Base-by-base conservation (phyloP, 345 rosid genomes). In the Citropsis articulata region DNA sequence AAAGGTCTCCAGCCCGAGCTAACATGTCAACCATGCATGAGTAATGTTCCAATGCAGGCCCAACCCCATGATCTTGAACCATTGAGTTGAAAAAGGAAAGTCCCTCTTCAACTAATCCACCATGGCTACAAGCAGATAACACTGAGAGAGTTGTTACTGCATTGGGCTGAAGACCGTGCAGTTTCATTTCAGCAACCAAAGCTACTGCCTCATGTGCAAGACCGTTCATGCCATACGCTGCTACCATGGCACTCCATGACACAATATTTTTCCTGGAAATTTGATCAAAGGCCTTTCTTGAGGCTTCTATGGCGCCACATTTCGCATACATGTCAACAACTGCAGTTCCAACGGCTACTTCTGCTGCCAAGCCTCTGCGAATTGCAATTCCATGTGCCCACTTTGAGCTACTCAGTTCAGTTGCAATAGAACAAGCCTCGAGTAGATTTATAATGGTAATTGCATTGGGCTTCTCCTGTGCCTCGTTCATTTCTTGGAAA, bases 111-210 rank as follows among this genome's bases (percentile, higher is more conserved):
- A 94, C 68, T 80, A 94, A 80, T 45, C 98, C 97, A 0, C 91
- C 89, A 66, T 94, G 97, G 74, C 89, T 90, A 76, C 93, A 94
- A 14, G 97, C 97, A 35, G 95, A 84, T 24, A 94, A 84, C 64
- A 78, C 87, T 10, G 95, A 87, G 2, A 94, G 92, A 76, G 84
- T 73, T 25, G 97, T 91, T 61, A 91, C 85, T 2, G 76, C 59
- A 45, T 90, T 92, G 33, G 92, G 94, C 74, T 72, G 83, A 50
- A 86, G 21, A 33, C 88, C 90, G n/a, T 82, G 66, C 75, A 22
- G 72, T 78, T 82, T 87, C 97, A 93, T 89, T 78, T 89, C 84
- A 13, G 83, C 63, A 31, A 89, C 73, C 60, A 81, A 67, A 75
- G 84, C 85, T 67, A 90, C 78, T 75, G 94, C 95, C 83, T 86